A percentile compares a stretch with the other conserved stretches of the same genome.
phyloP scores from a whole-genome alignment of 768 basidiomycete genomes.

The Trametes punicea region DNA sequence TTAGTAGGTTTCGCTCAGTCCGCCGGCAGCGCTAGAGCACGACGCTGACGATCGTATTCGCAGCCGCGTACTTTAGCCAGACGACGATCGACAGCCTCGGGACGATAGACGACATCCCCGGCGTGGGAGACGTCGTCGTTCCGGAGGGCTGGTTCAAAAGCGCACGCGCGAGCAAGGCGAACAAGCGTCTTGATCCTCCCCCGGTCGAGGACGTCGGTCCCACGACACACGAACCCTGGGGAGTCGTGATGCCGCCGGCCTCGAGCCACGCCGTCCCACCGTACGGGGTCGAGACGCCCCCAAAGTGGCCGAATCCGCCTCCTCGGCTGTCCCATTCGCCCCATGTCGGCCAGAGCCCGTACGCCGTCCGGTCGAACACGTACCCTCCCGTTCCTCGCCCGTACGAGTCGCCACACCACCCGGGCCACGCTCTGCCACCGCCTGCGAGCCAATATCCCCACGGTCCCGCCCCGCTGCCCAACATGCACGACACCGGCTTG shows the following conservation, averaged over 20 bases:
- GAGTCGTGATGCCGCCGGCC: constrained; percentile 14
- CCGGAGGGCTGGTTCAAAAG: constrained; percentile 80
- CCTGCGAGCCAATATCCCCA: constrained; percentile 2
- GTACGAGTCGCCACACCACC: constrained; percentile 12
- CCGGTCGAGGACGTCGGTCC: constrained; percentile 25
- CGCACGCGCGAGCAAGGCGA: constrained; percentile 62
- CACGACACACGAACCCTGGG: constrained; percentile 25
- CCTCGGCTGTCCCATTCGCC: constrained; percentile 7
- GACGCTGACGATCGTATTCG: not conserved
- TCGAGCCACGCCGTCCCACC: constrained; percentile 7
- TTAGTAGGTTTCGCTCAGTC: constrained; percentile 37
- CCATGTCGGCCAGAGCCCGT: not conserved
- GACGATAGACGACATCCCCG: constrained; percentile 68
- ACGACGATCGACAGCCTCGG: constrained; percentile 66
- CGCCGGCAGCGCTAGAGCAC: not conserved
- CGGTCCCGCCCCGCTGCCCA: constrained; percentile 11
- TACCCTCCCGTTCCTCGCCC: constrained; percentile 12
- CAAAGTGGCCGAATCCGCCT: constrained; percentile 6
- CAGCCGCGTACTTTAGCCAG: constrained; percentile 85
- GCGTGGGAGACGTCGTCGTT: constrained; percentile 60
- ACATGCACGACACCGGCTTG: constrained; percentile 15
- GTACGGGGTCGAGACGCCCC: constrained; percentile 4
- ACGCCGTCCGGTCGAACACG: constrained; percentile 7
- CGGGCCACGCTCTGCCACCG: not conserved
- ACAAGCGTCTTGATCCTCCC: constrained; percentile 27